Percentiles rank a stretch among this genome's conserved stretches.
Conservation (phyloP, 2,329 filamentous ascomycete genomes). For the Penicillium glabrum region DNA sequence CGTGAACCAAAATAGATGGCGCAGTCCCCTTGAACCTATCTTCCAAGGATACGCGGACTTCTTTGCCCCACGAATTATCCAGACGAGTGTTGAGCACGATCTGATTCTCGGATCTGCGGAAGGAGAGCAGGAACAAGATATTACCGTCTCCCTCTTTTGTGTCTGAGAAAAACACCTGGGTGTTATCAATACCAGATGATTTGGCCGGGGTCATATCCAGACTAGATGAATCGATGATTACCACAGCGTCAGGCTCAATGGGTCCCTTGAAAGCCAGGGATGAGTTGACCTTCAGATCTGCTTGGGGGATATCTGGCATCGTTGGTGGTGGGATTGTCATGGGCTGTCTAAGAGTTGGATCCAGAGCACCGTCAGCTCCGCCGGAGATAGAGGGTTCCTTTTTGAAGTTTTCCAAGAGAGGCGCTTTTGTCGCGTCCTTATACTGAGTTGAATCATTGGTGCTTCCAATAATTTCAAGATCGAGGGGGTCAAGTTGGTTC, state of each 20-base stretch:
- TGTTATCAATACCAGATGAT: conserved; percentile 4
- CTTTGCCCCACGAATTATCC: conserved; percentile 4
- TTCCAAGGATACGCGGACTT: conserved; percentile 3
- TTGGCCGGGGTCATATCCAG: conserved; percentile 3
- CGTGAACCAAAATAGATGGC: conserved; percentile 6
- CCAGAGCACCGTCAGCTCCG: conserved; percentile 6
- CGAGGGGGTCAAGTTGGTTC: conserved; percentile 1
- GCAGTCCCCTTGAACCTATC: background rate
- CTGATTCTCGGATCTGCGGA: conserved; percentile 6
- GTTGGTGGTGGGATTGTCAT: background rate
- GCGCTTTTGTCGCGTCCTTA: conserved; percentile 5
- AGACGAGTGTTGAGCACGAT: conserved; percentile 8
- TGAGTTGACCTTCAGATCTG: background rate
- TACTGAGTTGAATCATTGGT: conserved; percentile 8
- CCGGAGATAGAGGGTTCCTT: conserved; percentile 7
- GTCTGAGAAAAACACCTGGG: conserved; percentile 3
- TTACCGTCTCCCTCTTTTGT: background rate
- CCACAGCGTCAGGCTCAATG: conserved; percentile 2
- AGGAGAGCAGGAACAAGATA: conserved; percentile 10
- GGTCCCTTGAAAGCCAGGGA: conserved; percentile 1
- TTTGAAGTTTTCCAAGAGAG: conserved; percentile 8
- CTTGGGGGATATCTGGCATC: conserved; percentile 1
- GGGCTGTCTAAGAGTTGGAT: conserved; percentile 7
- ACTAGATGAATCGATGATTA: conserved; percentile 5
- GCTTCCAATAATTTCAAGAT: conserved; percentile 7